Base-by-base conservation (phyloP, 2,329 filamentous ascomycete genomes). In the Aspergillus quadricinctus region DNA sequence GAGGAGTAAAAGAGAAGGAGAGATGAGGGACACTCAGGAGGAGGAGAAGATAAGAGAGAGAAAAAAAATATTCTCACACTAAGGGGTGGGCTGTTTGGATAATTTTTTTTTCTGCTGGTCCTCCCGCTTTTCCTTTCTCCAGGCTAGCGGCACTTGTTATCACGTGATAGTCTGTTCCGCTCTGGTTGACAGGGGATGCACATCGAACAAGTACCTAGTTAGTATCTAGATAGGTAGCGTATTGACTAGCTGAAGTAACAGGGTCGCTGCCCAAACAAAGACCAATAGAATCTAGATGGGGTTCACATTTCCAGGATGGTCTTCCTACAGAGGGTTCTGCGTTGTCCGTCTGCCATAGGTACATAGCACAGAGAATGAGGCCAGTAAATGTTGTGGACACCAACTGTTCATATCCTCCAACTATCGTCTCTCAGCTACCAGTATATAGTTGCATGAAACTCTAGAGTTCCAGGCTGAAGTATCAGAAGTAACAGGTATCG, bases 61-160 rank as follows among this genome's bases (percentile, higher is more conserved):
- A 52, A 60, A 50, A 57, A 58, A 61, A 61, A 63, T 66, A 14
- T 37, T 37, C 31, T 37, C 31, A 60, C 31, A 60, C 61, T 64
- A 57, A 59, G 57, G 48, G 59, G 52, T 58, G 59, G 62, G 57
- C 31, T 54, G 56, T 50, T 29, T 43, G 45, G 29, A 27, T 37
- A 37, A 37, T 53, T 53, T 53, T 23, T 53, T 23, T 23, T 46
- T 53, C 46, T 35, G 6, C 21, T 46, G 31, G 35, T 46, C 17
- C 31, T 14, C 29, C 27, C 51, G 35, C 28, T 45, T 52, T 45
- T 43, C 48, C 41, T 43, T 53, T 28, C 37, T 52, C 31, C 27
- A 21, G 40, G 10, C 9, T 43, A 43, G 40, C 21, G 40, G n/a
- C 8, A 43, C 11, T 43, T 17, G 2, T 3, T 21, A 23, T 43